phyloP scores from a whole-genome alignment of 805 yeast genomes.

The Sungouiozyma intestinalis region DNA sequence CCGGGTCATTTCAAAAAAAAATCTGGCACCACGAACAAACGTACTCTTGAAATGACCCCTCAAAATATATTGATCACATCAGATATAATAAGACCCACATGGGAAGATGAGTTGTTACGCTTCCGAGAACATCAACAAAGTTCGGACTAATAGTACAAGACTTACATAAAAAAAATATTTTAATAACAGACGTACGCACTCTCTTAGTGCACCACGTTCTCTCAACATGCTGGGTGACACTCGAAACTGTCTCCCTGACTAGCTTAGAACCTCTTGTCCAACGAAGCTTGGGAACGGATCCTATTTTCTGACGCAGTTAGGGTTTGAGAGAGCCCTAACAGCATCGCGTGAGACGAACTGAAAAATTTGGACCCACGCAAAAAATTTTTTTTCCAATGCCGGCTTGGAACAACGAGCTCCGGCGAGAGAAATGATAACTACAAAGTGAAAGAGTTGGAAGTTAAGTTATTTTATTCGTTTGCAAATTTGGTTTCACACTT shows the following conservation, averaged over 20 bases:
- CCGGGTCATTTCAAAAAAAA: constrained; percentile 34
- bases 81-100: constrained; percentile 79
- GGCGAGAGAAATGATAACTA: too few relatives aligned
- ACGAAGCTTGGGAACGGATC: too few relatives aligned
- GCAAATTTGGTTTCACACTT: too few relatives aligned
- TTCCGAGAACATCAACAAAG: constrained; percentile 2
- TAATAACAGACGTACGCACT: too few relatives aligned
- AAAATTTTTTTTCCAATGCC: neutral
- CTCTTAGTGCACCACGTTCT: too few relatives aligned
- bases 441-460: neutral
- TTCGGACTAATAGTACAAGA: constrained; percentile 17
- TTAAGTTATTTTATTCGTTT: neutral
- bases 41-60: constrained; percentile 14
- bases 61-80: constrained; percentile 47
- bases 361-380: neutral
- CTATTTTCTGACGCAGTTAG: neutral
- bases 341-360: neutral
- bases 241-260: too few relatives aligned
- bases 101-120: constrained; percentile 59
- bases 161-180: too few relatives aligned
- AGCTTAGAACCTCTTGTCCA: too few relatives aligned
- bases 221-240: too few relatives aligned
- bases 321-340: neutral
- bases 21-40: neutral
- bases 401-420: neutral